These are phyloP conservation scores for Neopestalotiopsis sp. DNA, from an alignment of 2,329 filamentous ascomycete genomes.

Conservation along the genomic window DNA sequence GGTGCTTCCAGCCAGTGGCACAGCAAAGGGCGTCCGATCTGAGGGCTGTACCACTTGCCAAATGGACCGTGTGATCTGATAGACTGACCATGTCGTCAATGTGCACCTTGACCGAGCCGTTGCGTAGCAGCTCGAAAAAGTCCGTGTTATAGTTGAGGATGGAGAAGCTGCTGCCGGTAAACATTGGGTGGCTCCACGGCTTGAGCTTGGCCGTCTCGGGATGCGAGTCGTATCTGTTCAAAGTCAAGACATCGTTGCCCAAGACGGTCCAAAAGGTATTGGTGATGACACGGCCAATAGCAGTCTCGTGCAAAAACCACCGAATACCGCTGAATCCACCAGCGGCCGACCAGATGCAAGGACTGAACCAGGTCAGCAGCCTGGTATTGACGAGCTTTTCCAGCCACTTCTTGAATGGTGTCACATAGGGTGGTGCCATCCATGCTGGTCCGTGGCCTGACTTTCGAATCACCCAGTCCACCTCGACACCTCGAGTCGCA, in stretches of 20 bases:
- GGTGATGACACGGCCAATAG: conserved; percentile 60
- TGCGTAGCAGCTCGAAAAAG: conserved; percentile 61
- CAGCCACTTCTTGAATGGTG: conserved; percentile 54
- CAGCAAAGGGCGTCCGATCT: conserved; percentile 57
- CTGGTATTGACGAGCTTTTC: conserved; percentile 62
- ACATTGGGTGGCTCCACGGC: conserved; percentile 56
- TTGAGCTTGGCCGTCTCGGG: conserved; percentile 59
- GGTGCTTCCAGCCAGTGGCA: conserved; percentile 61
- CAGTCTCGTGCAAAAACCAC: conserved; percentile 62
- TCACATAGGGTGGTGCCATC: conserved; percentile 57
- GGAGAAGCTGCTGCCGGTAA: conserved; percentile 60
- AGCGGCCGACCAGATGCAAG: conserved; percentile 72
- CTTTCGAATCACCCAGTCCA: conserved; percentile 64
- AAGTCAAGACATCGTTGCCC: conserved; percentile 57
- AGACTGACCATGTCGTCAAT: conserved; percentile 59
- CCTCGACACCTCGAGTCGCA: conserved; percentile 56
- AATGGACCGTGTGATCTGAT: conserved; percentile 47
- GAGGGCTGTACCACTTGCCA: conserved; percentile 46
- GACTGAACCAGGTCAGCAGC: conserved; percentile 75
- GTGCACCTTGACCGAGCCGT: conserved; percentile 60
- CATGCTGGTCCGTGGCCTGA: conserved; percentile 61
- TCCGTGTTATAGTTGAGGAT: conserved; percentile 65
- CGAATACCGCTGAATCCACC: conserved; percentile 64
- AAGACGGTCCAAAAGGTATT: conserved; percentile 64
- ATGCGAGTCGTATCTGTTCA: conserved; percentile 60